Conservation (phyloP, 768 basidiomycete genomes). For the Leucocoprinus leucothites region DNA sequence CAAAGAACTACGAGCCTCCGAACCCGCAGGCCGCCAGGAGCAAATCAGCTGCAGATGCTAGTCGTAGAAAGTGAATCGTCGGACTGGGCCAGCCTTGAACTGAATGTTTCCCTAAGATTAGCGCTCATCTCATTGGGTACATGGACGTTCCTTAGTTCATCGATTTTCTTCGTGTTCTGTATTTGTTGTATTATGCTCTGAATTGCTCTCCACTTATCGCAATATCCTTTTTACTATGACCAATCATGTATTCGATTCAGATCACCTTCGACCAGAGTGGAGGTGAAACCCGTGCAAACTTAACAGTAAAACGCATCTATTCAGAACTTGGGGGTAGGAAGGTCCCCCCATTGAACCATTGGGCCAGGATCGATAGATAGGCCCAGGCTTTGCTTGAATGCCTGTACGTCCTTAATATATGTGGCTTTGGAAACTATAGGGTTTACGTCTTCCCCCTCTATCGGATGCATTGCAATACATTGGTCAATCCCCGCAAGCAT, state of each 20-base stretch:
- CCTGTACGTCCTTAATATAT: constrained; percentile 60
- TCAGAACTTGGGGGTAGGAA: constrained; percentile 59
- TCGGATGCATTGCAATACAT: constrained; percentile 55
- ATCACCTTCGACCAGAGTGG: not conserved
- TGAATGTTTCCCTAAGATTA: not conserved
- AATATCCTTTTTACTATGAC: constrained; percentile 4
- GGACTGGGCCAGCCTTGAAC: not conserved
- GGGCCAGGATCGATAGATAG: constrained; percentile 60
- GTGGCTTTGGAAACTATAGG: constrained; percentile 44
- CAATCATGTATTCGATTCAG: not conserved
- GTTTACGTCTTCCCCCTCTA: constrained; percentile 49
- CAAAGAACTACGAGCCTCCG: constrained; percentile 62
- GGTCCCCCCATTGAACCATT: constrained; percentile 71
- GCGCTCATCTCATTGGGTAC: not conserved
- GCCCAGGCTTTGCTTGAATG: constrained; percentile 60
- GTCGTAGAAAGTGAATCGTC: constrained; percentile 30
- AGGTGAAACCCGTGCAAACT: not conserved
- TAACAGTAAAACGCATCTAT: not conserved
- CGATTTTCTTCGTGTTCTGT: constrained; percentile 2
- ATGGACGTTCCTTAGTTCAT: constrained; percentile 1
- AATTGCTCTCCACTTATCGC: constrained; percentile 9
- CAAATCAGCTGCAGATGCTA: constrained; percentile 16
- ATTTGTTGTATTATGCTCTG: constrained; percentile 14
- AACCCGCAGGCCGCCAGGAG: constrained; percentile 41
- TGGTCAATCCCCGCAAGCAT: constrained; percentile 55